These are phyloP conservation scores for Pterocarpus santalinus DNA, from an alignment of 306 rosid genomes.

Conservation along the genomic window DNA sequence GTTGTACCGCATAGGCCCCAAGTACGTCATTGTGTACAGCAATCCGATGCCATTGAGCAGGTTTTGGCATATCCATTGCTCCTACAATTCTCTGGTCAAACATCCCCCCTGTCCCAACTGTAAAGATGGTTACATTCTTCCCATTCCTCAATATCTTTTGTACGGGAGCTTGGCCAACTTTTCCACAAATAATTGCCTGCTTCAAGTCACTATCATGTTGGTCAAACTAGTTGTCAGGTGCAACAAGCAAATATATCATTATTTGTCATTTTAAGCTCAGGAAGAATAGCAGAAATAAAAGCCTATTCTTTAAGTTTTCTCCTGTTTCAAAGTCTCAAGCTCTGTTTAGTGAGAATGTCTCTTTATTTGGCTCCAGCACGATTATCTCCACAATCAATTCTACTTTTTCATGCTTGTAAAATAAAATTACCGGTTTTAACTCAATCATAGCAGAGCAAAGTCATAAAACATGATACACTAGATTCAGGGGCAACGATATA, in stretches of 20 bases:
- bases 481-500: neutral
- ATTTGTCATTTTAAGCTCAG: constrained; percentile 1
- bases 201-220: constrained; percentile 32
- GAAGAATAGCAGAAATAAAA: constrained; percentile 9
- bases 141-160: constrained; percentile 96
- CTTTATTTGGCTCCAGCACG: neutral
- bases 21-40: constrained; percentile 86
- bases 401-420: neutral
- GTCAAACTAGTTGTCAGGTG: constrained; percentile 39
- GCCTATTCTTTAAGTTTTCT: constrained; percentile 13
- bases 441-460: constrained; percentile 9
- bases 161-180: constrained; percentile 92
- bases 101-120: constrained; percentile 98
- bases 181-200: constrained; percentile 97
- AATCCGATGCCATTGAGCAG: constrained; percentile 95
- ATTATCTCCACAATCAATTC: constrained; percentile 9
- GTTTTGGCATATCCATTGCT: constrained; percentile 75
- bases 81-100: constrained; percentile 81
- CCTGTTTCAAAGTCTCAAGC: constrained; percentile 1
- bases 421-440: neutral
- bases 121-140: constrained; percentile 77
- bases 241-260: constrained; percentile 32
- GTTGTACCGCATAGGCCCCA: constrained; percentile 90
- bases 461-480: constrained; percentile 7
- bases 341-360: constrained; percentile 14